These are phyloP conservation scores for Sporothrix pseudoabietina DNA, from an alignment of 2,329 filamentous ascomycete genomes.

Conservation along the genomic window DNA sequence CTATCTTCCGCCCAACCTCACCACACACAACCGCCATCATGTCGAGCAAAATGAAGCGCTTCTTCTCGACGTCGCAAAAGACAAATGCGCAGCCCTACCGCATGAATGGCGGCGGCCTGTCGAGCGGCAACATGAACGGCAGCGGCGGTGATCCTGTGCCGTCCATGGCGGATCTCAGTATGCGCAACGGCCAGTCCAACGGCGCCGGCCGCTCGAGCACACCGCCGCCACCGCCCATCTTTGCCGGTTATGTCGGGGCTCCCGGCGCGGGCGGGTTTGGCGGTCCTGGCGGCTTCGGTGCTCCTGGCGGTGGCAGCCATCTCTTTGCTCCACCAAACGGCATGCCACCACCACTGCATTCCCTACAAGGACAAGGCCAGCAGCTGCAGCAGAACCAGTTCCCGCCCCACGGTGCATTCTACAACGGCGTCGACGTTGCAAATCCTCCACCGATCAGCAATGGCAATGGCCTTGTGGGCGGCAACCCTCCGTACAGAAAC, in stretches of 20 bases:
- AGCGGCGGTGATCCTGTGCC: neutral
- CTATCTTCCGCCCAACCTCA: too few relatives aligned
- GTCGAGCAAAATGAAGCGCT: slow-evolving; percentile 25
- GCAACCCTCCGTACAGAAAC: neutral
- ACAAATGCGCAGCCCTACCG: neutral
- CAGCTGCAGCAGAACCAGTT: slow-evolving; percentile 5
- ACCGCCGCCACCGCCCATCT: slow-evolving; percentile 30
- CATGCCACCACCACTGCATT: neutral
- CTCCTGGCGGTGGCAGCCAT: neutral
- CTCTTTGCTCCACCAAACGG: neutral
- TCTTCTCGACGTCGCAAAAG: slow-evolving; percentile 20
- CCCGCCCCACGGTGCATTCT: slow-evolving; percentile 5
- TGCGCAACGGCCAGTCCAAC: neutral
- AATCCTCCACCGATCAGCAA: neutral
- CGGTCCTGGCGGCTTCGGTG: neutral
- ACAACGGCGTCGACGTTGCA: slow-evolving; percentile 18
- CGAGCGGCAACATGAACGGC: neutral
- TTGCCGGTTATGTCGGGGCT: slow-evolving; percentile 17
- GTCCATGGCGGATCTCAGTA: slow-evolving; percentile 18
- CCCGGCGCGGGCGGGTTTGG: neutral
- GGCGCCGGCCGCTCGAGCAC: neutral
- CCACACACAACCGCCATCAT: slow-evolving; percentile 2
- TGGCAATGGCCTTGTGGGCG: neutral
- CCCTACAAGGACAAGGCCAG: neutral
- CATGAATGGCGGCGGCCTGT: neutral